Evolutionary conservation across 352 stramenopile species (phyloP), one percentile per base, ranked within the genome.

Genomic region (Sclerospora graminicola): DNA sequence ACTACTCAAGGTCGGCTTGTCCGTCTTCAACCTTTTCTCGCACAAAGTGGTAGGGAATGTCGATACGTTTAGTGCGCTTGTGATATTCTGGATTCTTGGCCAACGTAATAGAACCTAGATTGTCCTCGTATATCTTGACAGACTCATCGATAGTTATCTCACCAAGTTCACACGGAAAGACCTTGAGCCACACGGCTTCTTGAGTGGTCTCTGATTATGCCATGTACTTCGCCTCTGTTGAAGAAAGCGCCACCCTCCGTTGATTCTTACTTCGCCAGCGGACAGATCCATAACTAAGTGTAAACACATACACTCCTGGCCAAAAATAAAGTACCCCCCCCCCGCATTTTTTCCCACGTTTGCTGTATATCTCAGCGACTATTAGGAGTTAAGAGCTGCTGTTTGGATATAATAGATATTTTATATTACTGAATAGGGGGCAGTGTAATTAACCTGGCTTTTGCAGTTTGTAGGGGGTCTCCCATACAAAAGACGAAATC

Each of bases 61-160:
- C 10, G 26, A 30, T 30, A 10, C 10, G 29, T 13, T 34, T 34
- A 6, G 29, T 34, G 10, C 15, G 29, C 29, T 34, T 8, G 29
- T 31, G 20, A 7, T 24, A 42, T 26, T 42, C 21, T 2, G 20
- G 20, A 20, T 42, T 42, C 36, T 42, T 31, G 11, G 36, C 20
- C 36, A 42, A 31, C 10, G 36, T 21, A 16, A 42, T 42, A 26
- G 21, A 48, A 20, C 45, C 38, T 47, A 56, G 39, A 20, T 60
- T 60, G 32, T 51, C 46, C 31, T 60, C 46, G 24, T 60, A 53
- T 19, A 54, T 60, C 28, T 41, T 43, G 27, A 48, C 16, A 7
- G 34, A 27, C 21, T 49, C 20, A 33, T 54, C 21, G 29, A 4
- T 35, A 15, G 9, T 16, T 35, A 52, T 45, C 20, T 54, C 37